These are phyloP conservation scores for Didymella segeticola DNA, from an alignment of 2,329 filamentous ascomycete species.

Conservation along the genomic window DNA sequence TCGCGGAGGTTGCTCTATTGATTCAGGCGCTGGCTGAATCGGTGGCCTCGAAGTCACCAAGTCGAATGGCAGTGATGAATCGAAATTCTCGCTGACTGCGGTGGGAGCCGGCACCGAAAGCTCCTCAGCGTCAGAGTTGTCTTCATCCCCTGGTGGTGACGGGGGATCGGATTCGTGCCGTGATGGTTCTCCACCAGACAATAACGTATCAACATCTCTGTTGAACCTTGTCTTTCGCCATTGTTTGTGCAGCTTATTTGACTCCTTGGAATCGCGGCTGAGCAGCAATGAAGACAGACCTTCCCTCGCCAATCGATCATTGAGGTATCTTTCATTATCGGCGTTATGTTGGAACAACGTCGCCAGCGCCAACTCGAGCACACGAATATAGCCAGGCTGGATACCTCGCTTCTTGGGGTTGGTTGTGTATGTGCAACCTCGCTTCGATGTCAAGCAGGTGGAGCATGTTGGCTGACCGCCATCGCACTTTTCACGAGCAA, in stretches of 20 bases:
- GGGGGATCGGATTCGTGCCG: constrained; percentile 25
- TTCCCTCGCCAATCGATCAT: constrained; percentile 59
- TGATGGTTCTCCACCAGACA: constrained; percentile 57
- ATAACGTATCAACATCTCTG: constrained; percentile 66
- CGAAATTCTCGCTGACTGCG: constrained; percentile 9
- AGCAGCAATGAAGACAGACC: constrained; percentile 58
- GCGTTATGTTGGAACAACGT: constrained; percentile 69
- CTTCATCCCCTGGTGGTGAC: constrained; percentile 35
- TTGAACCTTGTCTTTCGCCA: constrained; percentile 70
- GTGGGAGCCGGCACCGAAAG: constrained; percentile 4
- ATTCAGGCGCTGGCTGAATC: not conserved
- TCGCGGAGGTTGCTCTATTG: not conserved
- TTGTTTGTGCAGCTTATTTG: constrained; percentile 64
- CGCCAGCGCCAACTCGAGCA: constrained; percentile 72
- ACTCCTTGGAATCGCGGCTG: constrained; percentile 60
- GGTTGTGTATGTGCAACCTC: constrained; percentile 74
- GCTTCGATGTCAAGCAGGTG: constrained; percentile 68
- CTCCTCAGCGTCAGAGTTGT: constrained; percentile 35
- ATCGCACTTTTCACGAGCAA: constrained; percentile 75
- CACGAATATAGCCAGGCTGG: constrained; percentile 80
- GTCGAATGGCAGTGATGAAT: constrained; percentile 11
- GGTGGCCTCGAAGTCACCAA: constrained; percentile 2
- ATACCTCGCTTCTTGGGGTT: constrained; percentile 79
- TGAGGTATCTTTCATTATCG: constrained; percentile 65
- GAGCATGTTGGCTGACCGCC: constrained; percentile 71